These are phyloP conservation scores for Pythium plurisporium DNA, from an alignment of 352 stramenopile species.

Conservation along the genomic window DNA sequence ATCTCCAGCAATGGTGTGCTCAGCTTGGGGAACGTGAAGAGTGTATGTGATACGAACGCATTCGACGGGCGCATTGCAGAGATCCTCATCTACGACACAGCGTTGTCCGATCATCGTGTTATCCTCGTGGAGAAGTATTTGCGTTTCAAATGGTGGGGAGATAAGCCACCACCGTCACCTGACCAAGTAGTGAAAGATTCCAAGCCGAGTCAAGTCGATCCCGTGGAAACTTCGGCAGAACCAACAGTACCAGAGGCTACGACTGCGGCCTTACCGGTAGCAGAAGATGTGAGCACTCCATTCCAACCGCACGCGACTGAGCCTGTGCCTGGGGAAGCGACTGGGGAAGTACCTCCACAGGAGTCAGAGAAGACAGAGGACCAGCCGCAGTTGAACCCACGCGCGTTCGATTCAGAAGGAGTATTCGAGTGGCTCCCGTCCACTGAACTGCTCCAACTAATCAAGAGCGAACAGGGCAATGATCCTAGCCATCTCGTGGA, in stretches of 20 bases:
- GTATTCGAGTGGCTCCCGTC: slow-evolving; percentile 65
- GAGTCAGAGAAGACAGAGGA: too few species aligned
- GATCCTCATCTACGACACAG: slow-evolving; percentile 43
- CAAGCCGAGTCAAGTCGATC: too few species aligned
- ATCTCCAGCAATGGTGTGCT: slow-evolving; percentile 45
- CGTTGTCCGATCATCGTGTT: slow-evolving; percentile 32
- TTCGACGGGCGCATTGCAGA: slow-evolving; percentile 58
- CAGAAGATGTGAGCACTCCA: too few species aligned
- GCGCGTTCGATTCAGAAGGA: slow-evolving; percentile 34
- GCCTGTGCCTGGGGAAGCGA: too few species aligned
- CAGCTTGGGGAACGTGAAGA: slow-evolving; percentile 52
- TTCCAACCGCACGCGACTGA: too few species aligned
- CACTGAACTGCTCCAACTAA: slow-evolving; percentile 19
- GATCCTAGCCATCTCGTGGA: slow-evolving; percentile 16
- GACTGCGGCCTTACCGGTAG: too few species aligned
- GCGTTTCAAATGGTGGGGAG: slow-evolving; percentile 40
- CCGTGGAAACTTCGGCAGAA: not conserved
- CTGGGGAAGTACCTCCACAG: not conserved
- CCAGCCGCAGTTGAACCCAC: not conserved
- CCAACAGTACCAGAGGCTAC: too few species aligned
- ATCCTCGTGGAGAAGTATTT: slow-evolving; percentile 41
- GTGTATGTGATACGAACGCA: slow-evolving; percentile 45
- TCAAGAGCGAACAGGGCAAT: not conserved
- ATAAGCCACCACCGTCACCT: slow-evolving; percentile 1
- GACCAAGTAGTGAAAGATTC: too few species aligned